These are phyloP conservation scores for Debaryomyces psychrophilus DNA, from an alignment of 1,139 yeast species.

Conservation along the genomic window DNA sequence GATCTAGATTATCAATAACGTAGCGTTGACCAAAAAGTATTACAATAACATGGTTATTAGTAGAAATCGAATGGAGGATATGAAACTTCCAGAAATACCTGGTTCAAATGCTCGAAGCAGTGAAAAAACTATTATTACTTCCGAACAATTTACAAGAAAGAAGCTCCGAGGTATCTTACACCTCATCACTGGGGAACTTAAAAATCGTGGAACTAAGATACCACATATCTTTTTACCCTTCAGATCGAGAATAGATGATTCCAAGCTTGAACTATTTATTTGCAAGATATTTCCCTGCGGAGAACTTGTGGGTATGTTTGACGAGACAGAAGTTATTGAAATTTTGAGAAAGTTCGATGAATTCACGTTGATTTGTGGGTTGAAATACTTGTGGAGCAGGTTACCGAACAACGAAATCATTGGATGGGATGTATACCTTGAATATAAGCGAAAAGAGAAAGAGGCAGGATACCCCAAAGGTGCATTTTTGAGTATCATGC, in stretches of 20 bases:
- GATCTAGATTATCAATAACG: background rate
- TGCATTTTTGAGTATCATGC: slow-evolving; percentile 81
- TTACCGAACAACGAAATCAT: slow-evolving; percentile 78
- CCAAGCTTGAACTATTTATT: slow-evolving; percentile 55
- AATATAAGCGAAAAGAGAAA: slow-evolving; percentile 66
- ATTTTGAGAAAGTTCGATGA: slow-evolving; percentile 56
- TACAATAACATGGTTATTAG: slow-evolving; percentile 16
- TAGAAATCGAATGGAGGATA: slow-evolving; percentile 16
- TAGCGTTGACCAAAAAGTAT: slow-evolving; percentile 1
- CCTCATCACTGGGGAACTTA: slow-evolving; percentile 64
- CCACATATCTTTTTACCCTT: slow-evolving; percentile 72
- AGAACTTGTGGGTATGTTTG: slow-evolving; percentile 36
- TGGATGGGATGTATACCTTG: slow-evolving; percentile 83
- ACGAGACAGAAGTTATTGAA: slow-evolving; percentile 35
- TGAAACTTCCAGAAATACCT: slow-evolving; percentile 36
- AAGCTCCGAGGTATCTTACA: slow-evolving; percentile 68
- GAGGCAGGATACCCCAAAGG: slow-evolving; percentile 66
- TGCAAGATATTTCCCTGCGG: slow-evolving; percentile 58
- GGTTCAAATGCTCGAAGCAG: slow-evolving; percentile 7
- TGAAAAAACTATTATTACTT: slow-evolving; percentile 14
- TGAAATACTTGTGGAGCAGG: slow-evolving; percentile 86
- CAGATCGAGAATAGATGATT: slow-evolving; percentile 64
- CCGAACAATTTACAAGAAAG: slow-evolving; percentile 58
- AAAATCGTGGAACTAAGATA: slow-evolving; percentile 56
- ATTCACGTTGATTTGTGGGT: slow-evolving; percentile 68